Conservation (phyloP, 352 stramenopile species). For the Phytophthora syringae region DNA sequence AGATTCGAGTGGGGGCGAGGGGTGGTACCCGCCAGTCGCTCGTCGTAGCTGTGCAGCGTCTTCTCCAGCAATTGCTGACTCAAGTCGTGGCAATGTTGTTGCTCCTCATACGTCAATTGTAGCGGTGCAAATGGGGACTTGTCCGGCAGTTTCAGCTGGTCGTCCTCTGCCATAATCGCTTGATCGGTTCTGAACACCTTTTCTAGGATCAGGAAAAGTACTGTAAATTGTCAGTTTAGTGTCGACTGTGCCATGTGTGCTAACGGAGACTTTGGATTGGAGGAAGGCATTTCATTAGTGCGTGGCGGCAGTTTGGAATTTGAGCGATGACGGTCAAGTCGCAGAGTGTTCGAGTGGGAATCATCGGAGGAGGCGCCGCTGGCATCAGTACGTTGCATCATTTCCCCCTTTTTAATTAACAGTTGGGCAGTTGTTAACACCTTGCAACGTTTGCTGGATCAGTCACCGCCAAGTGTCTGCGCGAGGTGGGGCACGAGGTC, state of each 20-base stretch:
- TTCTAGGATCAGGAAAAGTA: background rate
- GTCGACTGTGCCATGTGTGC: background rate
- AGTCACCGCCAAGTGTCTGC: slow-evolving; percentile 79
- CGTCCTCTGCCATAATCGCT: slow-evolving; percentile 25
- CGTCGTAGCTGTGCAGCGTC: slow-evolving; percentile 48
- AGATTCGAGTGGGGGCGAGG: slow-evolving; percentile 32
- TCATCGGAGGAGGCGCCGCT: slow-evolving; percentile 76
- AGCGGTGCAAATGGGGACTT: slow-evolving; percentile 43
- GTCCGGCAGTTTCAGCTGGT: slow-evolving; percentile 19
- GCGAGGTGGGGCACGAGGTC: slow-evolving; percentile 68
- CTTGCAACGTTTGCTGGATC: background rate
- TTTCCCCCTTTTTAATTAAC: background rate
- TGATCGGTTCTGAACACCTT: background rate
- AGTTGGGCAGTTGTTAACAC: background rate
- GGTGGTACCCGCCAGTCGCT: slow-evolving; percentile 31
- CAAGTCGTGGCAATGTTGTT: slow-evolving; percentile 42
- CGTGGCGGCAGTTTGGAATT: slow-evolving; percentile 21
- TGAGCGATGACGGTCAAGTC: slow-evolving; percentile 20
- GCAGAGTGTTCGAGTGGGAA: slow-evolving; percentile 52
- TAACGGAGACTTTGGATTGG: slow-evolving; percentile 20
- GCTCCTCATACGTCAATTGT: slow-evolving; percentile 36
- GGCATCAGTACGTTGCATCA: slow-evolving; percentile 66
- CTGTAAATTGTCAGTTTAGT: slow-evolving; percentile 1
- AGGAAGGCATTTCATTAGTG: slow-evolving; percentile 11
- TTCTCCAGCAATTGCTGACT: slow-evolving; percentile 43